phyloP scores from a whole-genome alignment of 208 protist genomes.

The Trypanosoma conorhini region DNA sequence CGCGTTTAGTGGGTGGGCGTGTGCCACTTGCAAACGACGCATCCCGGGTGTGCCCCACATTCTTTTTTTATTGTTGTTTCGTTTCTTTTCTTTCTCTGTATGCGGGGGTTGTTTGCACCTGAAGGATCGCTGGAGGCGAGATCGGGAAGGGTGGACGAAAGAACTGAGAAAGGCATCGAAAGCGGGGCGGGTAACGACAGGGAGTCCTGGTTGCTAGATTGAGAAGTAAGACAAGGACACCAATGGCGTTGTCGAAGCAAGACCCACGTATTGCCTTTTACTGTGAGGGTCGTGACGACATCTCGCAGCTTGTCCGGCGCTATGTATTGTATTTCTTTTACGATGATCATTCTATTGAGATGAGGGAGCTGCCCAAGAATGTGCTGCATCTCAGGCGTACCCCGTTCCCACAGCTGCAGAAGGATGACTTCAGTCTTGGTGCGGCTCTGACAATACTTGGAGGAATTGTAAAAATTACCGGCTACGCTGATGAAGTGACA shows the following conservation, averaged over 20 bases:
- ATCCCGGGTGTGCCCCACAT: neutral
- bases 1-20: neutral
- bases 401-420: constrained; percentile 35
- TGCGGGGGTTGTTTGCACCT: neutral
- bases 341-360: constrained; percentile 73
- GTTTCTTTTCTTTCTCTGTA: neutral
- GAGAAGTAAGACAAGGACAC: constrained; percentile 3
- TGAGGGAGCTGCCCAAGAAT: constrained; percentile 57
- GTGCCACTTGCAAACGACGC: neutral
- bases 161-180: neutral
- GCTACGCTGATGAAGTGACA: constrained; percentile 82
- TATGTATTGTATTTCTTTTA: constrained; percentile 78
- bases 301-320: constrained; percentile 44
- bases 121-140: neutral
- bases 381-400: constrained; percentile 70
- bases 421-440: constrained; percentile 61
- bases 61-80: too few species aligned
- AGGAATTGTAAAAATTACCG: constrained; percentile 56
- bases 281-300: constrained; percentile 69
- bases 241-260: constrained; percentile 70
- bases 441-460: constrained; percentile 66
- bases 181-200: neutral
- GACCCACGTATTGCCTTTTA: constrained; percentile 81
- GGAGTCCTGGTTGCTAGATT: neutral
- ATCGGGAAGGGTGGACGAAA: neutral